Evolutionary conservation across 2,329 filamentous ascomycete genomes (phyloP).

Genomic region (Calcarisporium arbuscula): DNA sequence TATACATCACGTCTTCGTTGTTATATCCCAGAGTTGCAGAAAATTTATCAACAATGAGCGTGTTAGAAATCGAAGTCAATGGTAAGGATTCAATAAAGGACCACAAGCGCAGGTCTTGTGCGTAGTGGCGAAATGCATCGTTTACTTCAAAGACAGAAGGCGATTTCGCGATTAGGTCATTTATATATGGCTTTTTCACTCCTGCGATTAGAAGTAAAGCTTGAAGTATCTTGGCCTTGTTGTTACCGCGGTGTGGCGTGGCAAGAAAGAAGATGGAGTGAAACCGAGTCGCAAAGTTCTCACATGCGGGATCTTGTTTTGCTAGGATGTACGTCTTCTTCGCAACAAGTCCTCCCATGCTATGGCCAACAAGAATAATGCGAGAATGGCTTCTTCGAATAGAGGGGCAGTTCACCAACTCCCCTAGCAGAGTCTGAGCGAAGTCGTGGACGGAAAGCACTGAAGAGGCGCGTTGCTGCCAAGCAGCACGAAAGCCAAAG

Average conservation of each 20-base stretch:
- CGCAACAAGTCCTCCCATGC: conserved; percentile 6
- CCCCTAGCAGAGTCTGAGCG: conserved; percentile 2
- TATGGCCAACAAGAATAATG: conserved; percentile 6
- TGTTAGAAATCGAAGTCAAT: background rate
- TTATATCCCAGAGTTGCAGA: conserved; percentile 6
- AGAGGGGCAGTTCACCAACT: conserved; percentile 1
- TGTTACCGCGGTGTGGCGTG: conserved; percentile 6
- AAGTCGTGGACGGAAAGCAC: conserved; percentile 5
- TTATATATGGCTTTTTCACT: conserved; percentile 5
- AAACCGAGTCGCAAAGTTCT: conserved; percentile 1
- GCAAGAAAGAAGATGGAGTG: conserved; percentile 6
- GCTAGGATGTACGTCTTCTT: conserved; percentile 7
- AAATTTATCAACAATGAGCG: conserved; percentile 3
- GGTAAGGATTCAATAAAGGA: conserved; percentile 7
- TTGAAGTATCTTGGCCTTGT: background rate
- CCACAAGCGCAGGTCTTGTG: conserved; percentile 4
- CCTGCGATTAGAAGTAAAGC: conserved; percentile 1
- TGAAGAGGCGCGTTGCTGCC: conserved; percentile 1
- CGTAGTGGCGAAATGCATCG: conserved; percentile 5
- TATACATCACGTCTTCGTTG: conserved; percentile 5
- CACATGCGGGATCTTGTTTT: background rate
- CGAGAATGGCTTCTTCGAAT: conserved; percentile 1
- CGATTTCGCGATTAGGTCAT: conserved; percentile 3
- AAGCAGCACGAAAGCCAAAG: conserved; percentile 6
- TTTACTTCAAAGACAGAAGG: conserved; percentile 1